A percentile compares a stretch with the other conserved stretches of the same genome.
Evolutionary conservation across 164 flowering plant species (phyloP).

Genomic region (Tetrastigma voinierianum): DNA sequence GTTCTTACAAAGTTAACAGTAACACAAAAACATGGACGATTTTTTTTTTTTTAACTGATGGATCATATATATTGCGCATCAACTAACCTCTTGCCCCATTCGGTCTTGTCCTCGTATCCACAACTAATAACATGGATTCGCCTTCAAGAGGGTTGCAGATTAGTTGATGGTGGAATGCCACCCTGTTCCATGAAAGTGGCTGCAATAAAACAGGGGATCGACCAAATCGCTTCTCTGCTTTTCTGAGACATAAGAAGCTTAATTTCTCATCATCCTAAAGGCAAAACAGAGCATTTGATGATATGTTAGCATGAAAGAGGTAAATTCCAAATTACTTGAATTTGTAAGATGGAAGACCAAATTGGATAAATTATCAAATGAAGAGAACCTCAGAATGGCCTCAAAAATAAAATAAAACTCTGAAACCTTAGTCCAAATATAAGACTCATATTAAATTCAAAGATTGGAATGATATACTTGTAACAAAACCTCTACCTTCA

Average conservation of each 20-base stretch:
- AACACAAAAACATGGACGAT: too few relatives aligned
- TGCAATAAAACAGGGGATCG: constrained; percentile 92
- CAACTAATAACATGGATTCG: constrained; percentile 97
- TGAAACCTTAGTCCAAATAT: too few relatives aligned
- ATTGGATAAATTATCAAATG: too few relatives aligned
- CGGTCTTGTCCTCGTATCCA: constrained; percentile 95
- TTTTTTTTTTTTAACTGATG: not conserved
- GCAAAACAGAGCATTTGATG: not conserved
- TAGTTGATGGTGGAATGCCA: constrained; percentile 93
- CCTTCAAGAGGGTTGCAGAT: constrained; percentile 84
- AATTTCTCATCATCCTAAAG: constrained; percentile 82
- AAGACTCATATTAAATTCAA: too few relatives aligned
- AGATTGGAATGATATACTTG: not conserved
- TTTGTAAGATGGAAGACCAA: too few relatives aligned
- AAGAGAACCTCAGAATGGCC: too few relatives aligned
- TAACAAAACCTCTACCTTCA: constrained; percentile 55
- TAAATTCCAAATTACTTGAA: not conserved
- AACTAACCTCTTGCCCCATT: constrained; percentile 97
- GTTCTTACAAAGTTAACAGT: too few relatives aligned
- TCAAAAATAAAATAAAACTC: too few relatives aligned
- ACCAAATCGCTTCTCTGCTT: constrained; percentile 94
- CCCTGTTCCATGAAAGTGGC: constrained; percentile 97
- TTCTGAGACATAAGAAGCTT: constrained; percentile 97
- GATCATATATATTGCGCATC: not conserved
- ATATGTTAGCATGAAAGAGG: not conserved